A percentile compares a stretch with the other conserved stretches of the same genome.
Conservation (phyloP, 768 basidiomycete genomes). For the Sutorius australiensis region DNA sequence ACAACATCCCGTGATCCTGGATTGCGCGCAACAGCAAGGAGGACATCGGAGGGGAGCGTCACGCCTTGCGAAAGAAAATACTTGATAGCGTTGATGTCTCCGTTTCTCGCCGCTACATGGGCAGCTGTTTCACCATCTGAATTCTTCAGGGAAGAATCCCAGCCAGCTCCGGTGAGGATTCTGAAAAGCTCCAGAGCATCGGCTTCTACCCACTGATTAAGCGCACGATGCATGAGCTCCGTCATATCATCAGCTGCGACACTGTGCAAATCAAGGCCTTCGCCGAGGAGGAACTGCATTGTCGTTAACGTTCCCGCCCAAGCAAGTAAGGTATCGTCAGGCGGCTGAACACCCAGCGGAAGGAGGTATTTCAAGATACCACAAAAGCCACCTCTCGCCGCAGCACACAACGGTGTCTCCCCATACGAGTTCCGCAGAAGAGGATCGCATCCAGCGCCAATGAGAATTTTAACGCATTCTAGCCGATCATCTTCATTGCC, state of each 20-base stretch:
- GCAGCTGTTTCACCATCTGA: neutral
- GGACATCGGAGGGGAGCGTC: neutral
- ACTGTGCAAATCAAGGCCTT: neutral
- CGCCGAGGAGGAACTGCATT: neutral
- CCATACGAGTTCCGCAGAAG: neutral
- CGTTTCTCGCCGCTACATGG: neutral
- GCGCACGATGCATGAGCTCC: neutral
- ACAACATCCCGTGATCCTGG: neutral
- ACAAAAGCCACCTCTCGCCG: neutral
- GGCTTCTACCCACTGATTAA: too few species aligned
- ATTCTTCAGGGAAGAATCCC: neutral
- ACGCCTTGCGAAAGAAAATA: neutral
- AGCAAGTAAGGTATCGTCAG: neutral
- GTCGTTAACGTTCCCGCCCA: neutral
- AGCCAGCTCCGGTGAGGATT: neutral
- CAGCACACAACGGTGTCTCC: neutral
- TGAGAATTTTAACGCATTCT: neutral
- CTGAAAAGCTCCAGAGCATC: neutral
- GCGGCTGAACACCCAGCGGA: neutral
- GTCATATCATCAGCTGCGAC: neutral
- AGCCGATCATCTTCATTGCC: neutral
- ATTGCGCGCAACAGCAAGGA: neutral
- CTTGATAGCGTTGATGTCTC: neutral
- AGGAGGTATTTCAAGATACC: neutral
- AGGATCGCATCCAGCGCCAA: neutral